Base-by-base conservation (phyloP, 257 asterid genomes). In the Primulina eburnea region DNA sequence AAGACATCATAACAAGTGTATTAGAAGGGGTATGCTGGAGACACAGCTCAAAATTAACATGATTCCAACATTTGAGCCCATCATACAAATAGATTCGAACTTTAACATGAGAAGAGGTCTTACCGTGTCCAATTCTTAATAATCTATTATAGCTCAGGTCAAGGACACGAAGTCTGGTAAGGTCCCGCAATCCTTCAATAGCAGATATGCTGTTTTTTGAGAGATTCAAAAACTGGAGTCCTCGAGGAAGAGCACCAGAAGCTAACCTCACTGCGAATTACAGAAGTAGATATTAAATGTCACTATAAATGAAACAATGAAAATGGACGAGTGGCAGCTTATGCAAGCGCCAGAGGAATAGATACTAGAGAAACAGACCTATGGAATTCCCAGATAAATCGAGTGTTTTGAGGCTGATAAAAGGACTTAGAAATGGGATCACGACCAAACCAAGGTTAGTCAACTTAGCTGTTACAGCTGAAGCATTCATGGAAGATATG, bases 171-270 rank as follows among this genome's bases (percentile, higher is more conserved):
- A 94, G 89, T 57, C 99, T 84, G 33, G 95, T 84, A 68, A 94
- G 97, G 64, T 94, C 97, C 55, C 97, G 88, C 68, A 91, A 63
- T 71, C 97, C 99, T 83, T 94, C 99, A 59, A 94, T 82, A 67
- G 86, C 82, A 76, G 96, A 82, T 74, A 94, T 88, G 70, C 59
- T 94, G 84, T 94, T 94, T 75, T 83, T 89, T n/a, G 99, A 91
- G 69, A 94, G 86, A 78, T 91, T 91, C 86, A 91, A 66, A 79
- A 86, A 68, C 80, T 89, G 99, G 38, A 93, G 95, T 76, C 97
- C 99, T 59, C 96, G 87, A 68, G 99, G 99, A 57, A 93, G 92
- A 77, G 96, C 84, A 68, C 99, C 99, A 76, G 96, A 85, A 72
- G 97, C 88, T 37, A 93, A 85, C 83, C 89, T 86, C 72, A 75